Conservation (phyloP, 192 early-diverging fungal genomes). For the Funneliformis mosseae region DNA sequence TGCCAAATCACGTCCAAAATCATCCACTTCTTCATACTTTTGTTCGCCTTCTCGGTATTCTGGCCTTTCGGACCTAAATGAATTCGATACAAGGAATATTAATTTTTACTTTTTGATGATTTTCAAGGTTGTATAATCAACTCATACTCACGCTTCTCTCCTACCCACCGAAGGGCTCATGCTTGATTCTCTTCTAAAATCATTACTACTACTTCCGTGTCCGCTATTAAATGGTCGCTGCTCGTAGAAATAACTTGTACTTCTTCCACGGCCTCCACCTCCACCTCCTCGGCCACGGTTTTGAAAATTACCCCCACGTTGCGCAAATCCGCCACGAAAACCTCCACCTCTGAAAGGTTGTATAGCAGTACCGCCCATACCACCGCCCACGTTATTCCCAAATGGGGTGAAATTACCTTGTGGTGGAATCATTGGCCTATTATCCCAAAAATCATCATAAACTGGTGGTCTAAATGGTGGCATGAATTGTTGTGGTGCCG, state of each 20-base stretch:
- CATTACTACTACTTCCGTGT: not conserved
- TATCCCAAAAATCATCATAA: slow-evolving; percentile 29
- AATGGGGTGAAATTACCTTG: slow-evolving; percentile 21
- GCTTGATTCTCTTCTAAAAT: slow-evolving; percentile 6
- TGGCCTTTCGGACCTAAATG: slow-evolving; percentile 3
- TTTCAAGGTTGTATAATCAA: too few species aligned
- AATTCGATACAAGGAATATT: not conserved
- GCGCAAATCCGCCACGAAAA: not conserved
- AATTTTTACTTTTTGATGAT: too few species aligned
- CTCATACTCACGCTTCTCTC: not conserved
- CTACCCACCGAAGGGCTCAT: slow-evolving; percentile 6
- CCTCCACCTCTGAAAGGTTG: slow-evolving; percentile 18
- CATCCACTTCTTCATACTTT: slow-evolving; percentile 30
- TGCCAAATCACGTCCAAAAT: slow-evolving; percentile 21
- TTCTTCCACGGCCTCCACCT: not conserved
- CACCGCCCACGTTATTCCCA: slow-evolving; percentile 16
- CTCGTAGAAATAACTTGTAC: not conserved
- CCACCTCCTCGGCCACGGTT: slow-evolving; percentile 12
- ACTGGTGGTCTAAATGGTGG: slow-evolving; percentile 21
- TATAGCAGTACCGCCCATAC: slow-evolving; percentile 8
- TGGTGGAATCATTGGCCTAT: slow-evolving; percentile 11
- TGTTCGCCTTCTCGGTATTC: slow-evolving; percentile 6
- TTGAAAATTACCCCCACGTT: not conserved
- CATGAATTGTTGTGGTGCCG: slow-evolving; percentile 14
- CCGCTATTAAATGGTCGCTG: not conserved